Conservation (phyloP, 768 basidiomycete genomes). For the Brasilioporus rufonigricans region DNA sequence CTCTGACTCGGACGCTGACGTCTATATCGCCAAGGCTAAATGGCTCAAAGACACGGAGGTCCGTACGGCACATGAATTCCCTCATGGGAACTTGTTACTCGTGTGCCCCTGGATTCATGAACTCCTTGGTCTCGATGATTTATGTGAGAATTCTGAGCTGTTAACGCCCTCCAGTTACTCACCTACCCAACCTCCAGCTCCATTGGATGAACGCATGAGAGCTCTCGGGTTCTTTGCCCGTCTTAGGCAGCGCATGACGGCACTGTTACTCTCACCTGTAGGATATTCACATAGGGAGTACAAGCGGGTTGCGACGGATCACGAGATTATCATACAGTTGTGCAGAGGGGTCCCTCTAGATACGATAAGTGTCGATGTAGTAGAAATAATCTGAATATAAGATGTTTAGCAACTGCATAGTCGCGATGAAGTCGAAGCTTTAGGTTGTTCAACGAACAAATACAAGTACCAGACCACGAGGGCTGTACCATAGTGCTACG, state of each 20-base stretch:
- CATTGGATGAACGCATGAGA: not conserved
- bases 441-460: no score
- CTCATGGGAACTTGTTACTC: not conserved
- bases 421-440: no score
- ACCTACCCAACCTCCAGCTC: not conserved
- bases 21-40: not conserved
- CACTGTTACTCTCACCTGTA: constrained; percentile 1
- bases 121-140: not conserved
- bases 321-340: not conserved
- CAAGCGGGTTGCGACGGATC: constrained; percentile 22
- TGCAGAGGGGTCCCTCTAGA: not conserved
- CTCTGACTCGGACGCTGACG: not conserved
- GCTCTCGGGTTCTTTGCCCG: constrained; percentile 1
- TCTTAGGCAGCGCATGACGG: constrained; percentile 1
- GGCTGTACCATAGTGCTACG: no score
- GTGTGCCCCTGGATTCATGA: constrained; percentile 10
- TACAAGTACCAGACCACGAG: no score
- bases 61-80: not conserved
- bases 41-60: not conserved
- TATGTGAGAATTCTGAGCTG: no score
- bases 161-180: no score
- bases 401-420: no score
- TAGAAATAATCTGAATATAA: not conserved
- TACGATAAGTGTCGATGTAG: not conserved
- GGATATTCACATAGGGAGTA: not conserved